Conservation (phyloP, 352 stramenopile species). For the Pythium myriotylum region DNA sequence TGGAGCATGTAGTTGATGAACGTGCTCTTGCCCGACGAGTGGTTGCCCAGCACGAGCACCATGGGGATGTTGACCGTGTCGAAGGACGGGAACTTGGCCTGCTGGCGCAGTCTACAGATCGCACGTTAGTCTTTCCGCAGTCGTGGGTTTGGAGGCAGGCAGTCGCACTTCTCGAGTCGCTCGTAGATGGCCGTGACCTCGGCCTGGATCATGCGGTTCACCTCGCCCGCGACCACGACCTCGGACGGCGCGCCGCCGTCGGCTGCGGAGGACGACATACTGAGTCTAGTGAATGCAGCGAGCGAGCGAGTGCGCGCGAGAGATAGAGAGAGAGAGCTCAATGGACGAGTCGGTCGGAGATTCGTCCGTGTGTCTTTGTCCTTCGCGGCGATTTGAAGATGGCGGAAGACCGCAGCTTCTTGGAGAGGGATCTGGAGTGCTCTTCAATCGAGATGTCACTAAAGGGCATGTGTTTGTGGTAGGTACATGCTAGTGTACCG, state of each 20-base stretch:
- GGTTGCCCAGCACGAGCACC: constrained; percentile 85
- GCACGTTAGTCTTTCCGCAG: background rate
- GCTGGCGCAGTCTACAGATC: constrained; percentile 47
- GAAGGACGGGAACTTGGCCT: constrained; percentile 82
- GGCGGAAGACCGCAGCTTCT: background rate
- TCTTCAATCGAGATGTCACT: constrained; percentile 21
- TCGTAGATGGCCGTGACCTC: constrained; percentile 71
- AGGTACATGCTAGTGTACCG: constrained; percentile 1
- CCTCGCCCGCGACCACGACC: constrained; percentile 54
- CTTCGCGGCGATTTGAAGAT: constrained; percentile 18
- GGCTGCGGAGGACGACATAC: constrained; percentile 2
- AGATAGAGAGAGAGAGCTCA: too few relatives aligned
- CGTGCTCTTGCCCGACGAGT: constrained; percentile 85
- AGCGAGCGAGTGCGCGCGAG: background rate
- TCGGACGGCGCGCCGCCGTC: constrained; percentile 32
- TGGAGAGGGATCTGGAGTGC: constrained; percentile 10
- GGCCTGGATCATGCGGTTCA: constrained; percentile 87
- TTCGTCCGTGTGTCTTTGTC: constrained; percentile 16
- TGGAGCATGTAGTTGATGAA: constrained; percentile 90
- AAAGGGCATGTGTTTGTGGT: constrained; percentile 7
- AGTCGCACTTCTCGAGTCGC: constrained; percentile 52
- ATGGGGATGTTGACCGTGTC: constrained; percentile 78
- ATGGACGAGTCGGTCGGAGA: too few relatives aligned
- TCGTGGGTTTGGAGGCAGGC: too few relatives aligned
- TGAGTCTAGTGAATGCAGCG: background rate